phyloP scores from a whole-genome alignment of 1,139 yeast genomes.

The Magnusiomyces magnusii region DNA sequence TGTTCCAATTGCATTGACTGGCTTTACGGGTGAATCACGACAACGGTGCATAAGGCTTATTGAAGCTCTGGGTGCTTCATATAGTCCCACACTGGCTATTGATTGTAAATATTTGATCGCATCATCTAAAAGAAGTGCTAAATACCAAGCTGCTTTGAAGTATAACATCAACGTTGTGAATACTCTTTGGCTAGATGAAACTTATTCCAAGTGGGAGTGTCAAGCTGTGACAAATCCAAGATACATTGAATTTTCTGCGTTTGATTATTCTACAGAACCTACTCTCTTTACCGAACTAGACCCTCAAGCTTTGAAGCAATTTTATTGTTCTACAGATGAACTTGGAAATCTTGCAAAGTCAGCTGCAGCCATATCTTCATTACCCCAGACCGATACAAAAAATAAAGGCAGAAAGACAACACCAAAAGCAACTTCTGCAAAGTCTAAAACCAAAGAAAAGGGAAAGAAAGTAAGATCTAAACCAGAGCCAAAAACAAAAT shows the following conservation, averaged over 20 bases:
- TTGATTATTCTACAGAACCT: slow-evolving; percentile 37
- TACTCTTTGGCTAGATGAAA: slow-evolving; percentile 88
- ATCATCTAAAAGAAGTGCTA: slow-evolving; percentile 61
- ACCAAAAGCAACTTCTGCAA: no score
- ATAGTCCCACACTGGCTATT: slow-evolving; percentile 51
- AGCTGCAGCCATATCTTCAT: not conserved
- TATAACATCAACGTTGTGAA: slow-evolving; percentile 62
- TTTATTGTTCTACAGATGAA: slow-evolving; percentile 30
- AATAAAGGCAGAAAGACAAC: not conserved
- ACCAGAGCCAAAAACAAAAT: not conserved
- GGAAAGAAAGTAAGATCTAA: not conserved
- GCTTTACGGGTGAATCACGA: slow-evolving; percentile 81
- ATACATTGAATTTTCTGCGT: slow-evolving; percentile 43
- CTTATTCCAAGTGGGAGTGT: slow-evolving; percentile 52
- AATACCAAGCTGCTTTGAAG: slow-evolving; percentile 59
- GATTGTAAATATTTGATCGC: slow-evolving; percentile 53
- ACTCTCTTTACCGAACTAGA: slow-evolving; percentile 48
- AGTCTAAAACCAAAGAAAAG: not conserved
- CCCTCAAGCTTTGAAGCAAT: slow-evolving; percentile 36
- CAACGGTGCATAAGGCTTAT: slow-evolving; percentile 60
- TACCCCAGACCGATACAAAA: not conserved
- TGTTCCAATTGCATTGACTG: slow-evolving; percentile 58
- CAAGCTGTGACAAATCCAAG: slow-evolving; percentile 41
- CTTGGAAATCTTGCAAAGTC: not conserved
- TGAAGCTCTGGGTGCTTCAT: slow-evolving; percentile 63